phyloP scores from a whole-genome alignment of 164 flowering plant genomes.

The Euptelea pleiosperma region DNA sequence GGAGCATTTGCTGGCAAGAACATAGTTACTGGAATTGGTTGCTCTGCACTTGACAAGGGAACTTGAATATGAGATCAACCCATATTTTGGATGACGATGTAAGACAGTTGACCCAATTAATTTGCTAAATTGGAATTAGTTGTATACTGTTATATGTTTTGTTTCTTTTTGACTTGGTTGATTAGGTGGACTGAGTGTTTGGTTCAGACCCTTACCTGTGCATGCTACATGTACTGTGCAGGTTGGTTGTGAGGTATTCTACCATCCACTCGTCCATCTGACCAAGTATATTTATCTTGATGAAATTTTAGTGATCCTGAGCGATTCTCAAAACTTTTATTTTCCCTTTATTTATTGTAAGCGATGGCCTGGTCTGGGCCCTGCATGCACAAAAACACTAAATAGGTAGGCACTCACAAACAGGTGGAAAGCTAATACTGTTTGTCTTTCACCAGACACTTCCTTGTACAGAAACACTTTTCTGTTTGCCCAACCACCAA shows the following conservation, averaged over 20 bases:
- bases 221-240: background rate
- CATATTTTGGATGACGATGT: background rate
- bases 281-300: background rate
- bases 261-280: too few species aligned
- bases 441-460: background rate
- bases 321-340: background rate
- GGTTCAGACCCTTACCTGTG: background rate
- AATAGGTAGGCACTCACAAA: background rate
- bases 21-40: background rate
- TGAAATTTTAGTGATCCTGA: background rate
- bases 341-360: too few species aligned
- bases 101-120: background rate
- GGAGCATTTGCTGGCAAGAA: background rate
- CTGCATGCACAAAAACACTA: background rate
- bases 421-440: background rate
- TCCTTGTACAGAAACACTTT: background rate
- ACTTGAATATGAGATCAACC: background rate
- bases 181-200: background rate
- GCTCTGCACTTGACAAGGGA: background rate
- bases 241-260: slow-evolving; percentile 3
- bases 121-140: too few species aligned
- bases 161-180: too few species aligned
- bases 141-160: too few species aligned
- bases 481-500: too few species aligned
- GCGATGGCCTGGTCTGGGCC: too few species aligned